Evolutionary conservation across 345 rosid species (phyloP).

Genomic region (Dimocarpus longan): DNA sequence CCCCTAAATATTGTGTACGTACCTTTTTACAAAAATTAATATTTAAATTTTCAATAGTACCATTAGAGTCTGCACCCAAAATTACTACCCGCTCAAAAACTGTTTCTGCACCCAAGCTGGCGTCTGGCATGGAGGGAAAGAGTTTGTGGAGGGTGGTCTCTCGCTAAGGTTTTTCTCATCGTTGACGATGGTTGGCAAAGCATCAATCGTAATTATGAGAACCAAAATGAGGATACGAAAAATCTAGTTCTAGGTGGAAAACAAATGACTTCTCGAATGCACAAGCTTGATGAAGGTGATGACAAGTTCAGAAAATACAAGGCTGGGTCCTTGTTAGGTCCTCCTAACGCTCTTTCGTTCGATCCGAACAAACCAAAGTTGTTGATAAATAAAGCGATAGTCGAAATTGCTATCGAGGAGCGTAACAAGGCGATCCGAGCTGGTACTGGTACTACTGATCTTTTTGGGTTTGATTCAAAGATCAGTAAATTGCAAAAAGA

Average conservation of each 20-base stretch:
- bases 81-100: too few relatives aligned
- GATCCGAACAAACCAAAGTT: constrained; percentile 60
- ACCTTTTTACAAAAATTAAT: too few relatives aligned
- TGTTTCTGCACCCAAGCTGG: constrained; percentile 24
- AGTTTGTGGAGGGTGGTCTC: constrained; percentile 63
- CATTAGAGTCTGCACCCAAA: too few relatives aligned
- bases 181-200: constrained; percentile 93
- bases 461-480: constrained; percentile 35
- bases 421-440: constrained; percentile 43
- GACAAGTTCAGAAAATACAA: constrained; percentile 68
- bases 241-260: constrained; percentile 82
- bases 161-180: constrained; percentile 70
- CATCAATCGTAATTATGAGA: constrained; percentile 52
- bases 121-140: constrained; percentile 77
- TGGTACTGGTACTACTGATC: constrained; percentile 43
- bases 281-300: constrained; percentile 55
- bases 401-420: constrained; percentile 59
- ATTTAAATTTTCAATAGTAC: too few relatives aligned
- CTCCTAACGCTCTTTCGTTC: constrained; percentile 49
- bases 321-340: constrained; percentile 51
- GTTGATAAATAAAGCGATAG: constrained; percentile 70
- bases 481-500: constrained; percentile 48
- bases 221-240: constrained; percentile 45
- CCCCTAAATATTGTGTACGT: too few relatives aligned
- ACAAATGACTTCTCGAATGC: constrained; percentile 81